Conservation (phyloP, 257 asterid genomes). For the Paraleonurus japonicus region DNA sequence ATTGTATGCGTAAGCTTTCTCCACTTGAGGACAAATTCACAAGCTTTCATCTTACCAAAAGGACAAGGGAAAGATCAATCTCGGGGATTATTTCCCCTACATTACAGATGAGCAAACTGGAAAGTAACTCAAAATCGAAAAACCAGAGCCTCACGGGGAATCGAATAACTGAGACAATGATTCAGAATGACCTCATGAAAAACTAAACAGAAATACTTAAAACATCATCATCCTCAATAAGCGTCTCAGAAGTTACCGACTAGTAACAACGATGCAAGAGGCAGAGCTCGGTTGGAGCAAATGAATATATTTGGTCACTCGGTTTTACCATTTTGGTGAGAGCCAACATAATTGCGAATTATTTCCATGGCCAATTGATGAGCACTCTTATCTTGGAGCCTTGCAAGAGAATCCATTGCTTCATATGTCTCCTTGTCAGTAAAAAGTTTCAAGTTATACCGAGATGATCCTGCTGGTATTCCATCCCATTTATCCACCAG, state of each 20-base stretch:
- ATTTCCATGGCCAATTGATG: conserved; percentile 86
- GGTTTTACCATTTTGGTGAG: conserved; percentile 57
- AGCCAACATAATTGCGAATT: conserved; percentile 71
- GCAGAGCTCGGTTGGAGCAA: conserved; percentile 17
- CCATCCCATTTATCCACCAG: conserved; percentile 85
- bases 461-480: conserved; percentile 51
- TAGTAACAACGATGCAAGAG: conserved; percentile 29
- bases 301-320: conserved; percentile 29
- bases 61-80: neutral
- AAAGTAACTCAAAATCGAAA: conserved; percentile 1
- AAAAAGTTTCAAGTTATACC: conserved; percentile 68
- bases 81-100: neutral
- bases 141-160: neutral
- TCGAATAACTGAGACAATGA: neutral
- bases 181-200: conserved; percentile 15
- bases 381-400: conserved; percentile 60
- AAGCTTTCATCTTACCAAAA: conserved; percentile 4
- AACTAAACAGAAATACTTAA: neutral
- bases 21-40: neutral
- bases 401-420: conserved; percentile 59
- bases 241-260: conserved; percentile 31
- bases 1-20: neutral
- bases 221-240: neutral
- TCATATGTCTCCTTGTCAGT: conserved; percentile 74
- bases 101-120: conserved; percentile 5